Conservation (phyloP, 257 asterid species). For the Rehmannia glutinosa region DNA sequence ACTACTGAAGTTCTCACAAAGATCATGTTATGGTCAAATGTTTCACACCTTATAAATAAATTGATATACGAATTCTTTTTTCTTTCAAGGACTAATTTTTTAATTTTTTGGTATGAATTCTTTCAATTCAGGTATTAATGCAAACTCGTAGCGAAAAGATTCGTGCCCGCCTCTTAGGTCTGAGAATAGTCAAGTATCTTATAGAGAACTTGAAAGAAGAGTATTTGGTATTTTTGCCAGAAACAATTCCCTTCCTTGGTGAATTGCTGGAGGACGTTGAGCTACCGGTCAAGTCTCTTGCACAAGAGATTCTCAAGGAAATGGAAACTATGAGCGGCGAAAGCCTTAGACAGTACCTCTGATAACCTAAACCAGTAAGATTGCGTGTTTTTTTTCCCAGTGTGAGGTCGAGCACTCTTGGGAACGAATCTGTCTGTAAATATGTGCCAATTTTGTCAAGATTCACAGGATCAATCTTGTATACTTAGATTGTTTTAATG, state of each 20-base stretch:
- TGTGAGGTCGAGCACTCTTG: background rate
- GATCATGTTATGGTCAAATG: background rate
- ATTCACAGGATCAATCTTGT: background rate
- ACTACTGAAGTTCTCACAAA: background rate
- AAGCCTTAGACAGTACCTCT: slow-evolving; percentile 77
- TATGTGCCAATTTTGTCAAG: too few species aligned
- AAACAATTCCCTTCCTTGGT: slow-evolving; percentile 84
- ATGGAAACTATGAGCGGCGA: slow-evolving; percentile 84
- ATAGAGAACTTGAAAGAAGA: slow-evolving; percentile 85
- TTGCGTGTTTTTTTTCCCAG: too few species aligned
- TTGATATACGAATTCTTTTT: background rate
- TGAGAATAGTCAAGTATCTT: slow-evolving; percentile 57
- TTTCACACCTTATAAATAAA: background rate
- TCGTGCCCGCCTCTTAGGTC: slow-evolving; percentile 71
- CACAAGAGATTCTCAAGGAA: slow-evolving; percentile 78
- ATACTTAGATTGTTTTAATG: background rate
- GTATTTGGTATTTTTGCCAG: slow-evolving; percentile 64
- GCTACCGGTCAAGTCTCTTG: slow-evolving; percentile 69
- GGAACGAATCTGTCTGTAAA: too few species aligned
- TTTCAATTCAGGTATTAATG: slow-evolving; percentile 69
- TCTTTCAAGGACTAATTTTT: background rate
- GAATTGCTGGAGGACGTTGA: slow-evolving; percentile 87
- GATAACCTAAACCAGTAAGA: background rate
- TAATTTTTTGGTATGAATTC: background rate
- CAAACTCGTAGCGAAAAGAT: slow-evolving; percentile 82